These are phyloP conservation scores for Tetracentron sinense DNA, from an alignment of 164 flowering plant genomes.

Conservation along the genomic window DNA sequence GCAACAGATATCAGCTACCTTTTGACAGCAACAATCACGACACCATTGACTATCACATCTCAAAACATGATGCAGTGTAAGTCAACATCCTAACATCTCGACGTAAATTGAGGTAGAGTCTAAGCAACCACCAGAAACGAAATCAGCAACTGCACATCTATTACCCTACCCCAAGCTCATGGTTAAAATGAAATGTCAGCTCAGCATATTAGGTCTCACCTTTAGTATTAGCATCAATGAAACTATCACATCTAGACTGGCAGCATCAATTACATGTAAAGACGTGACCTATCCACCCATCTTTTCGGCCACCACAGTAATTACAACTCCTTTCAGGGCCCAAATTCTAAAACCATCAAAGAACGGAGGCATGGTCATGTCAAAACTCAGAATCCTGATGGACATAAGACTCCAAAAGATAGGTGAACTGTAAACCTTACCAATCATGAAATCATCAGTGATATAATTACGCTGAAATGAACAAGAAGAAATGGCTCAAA, in stretches of 20 bases:
- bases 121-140: background rate
- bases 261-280: conserved; percentile 26
- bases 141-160: background rate
- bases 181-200: background rate
- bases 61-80: background rate
- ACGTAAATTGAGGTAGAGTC: background rate
- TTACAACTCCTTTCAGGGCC: conserved; percentile 15
- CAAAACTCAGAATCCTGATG: conserved; percentile 12
- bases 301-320: conserved; percentile 27
- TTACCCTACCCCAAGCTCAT: background rate
- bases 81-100: background rate
- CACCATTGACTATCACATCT: no score
- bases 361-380: conserved; percentile 6
- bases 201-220: background rate
- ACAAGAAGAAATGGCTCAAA: no score
- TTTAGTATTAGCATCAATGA: background rate
- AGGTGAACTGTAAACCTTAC: conserved; percentile 21
- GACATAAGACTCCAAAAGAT: conserved; percentile 3
- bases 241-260: background rate
- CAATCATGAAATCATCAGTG: conserved; percentile 7
- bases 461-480: no score
- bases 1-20: no score
- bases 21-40: no score
- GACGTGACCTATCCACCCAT: conserved; percentile 13
- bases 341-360: background rate